These are phyloP conservation scores for Aspergillus melleus DNA, from an alignment of 2,329 filamentous ascomycete species.

Conservation along the genomic window DNA sequence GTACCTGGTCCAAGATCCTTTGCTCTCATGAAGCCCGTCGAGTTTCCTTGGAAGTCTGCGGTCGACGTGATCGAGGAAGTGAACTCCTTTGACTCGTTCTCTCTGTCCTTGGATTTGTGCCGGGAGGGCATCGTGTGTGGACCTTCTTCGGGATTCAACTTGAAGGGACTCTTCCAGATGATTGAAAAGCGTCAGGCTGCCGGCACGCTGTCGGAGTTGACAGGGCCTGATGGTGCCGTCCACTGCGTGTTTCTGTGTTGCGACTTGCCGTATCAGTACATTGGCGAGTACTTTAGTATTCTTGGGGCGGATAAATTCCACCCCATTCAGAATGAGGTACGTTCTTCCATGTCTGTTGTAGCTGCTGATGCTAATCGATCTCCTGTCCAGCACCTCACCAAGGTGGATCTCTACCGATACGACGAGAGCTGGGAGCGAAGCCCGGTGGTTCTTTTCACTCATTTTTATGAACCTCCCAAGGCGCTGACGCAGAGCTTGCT, in stretches of 20 bases:
- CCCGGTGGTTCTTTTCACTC: conserved; percentile 40
- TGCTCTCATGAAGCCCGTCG: conserved; percentile 50
- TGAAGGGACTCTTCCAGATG: conserved; percentile 54
- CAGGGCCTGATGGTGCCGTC: conserved; percentile 47
- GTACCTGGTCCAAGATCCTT: conserved; percentile 60
- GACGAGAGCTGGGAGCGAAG: conserved; percentile 57
- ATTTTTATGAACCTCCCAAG: conserved; percentile 35
- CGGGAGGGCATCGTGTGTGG: conserved; percentile 61
- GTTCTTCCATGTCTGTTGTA: conserved; percentile 9
- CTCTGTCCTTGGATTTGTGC: conserved; percentile 54
- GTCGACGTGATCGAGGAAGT: conserved; percentile 60
- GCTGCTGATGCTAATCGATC: conserved; percentile 1
- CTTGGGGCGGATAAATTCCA: conserved; percentile 52
- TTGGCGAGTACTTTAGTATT: conserved; percentile 61
- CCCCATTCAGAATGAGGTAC: conserved; percentile 49
- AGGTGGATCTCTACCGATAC: conserved; percentile 56
- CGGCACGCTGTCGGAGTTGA: conserved; percentile 47
- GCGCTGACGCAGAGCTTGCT: conserved; percentile 22
- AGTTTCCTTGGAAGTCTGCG: conserved; percentile 60
- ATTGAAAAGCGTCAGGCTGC: conserved; percentile 51
- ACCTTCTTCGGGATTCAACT: conserved; percentile 61
- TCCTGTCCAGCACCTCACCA: conserved; percentile 42
- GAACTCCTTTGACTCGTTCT: conserved; percentile 55
- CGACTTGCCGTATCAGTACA: conserved; percentile 64
- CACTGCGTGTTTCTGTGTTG: conserved; percentile 63